These are phyloP conservation scores for Xylaria sp. DNA, from an alignment of 495 filamentous ascomycete genomes.

Conservation along the genomic window DNA sequence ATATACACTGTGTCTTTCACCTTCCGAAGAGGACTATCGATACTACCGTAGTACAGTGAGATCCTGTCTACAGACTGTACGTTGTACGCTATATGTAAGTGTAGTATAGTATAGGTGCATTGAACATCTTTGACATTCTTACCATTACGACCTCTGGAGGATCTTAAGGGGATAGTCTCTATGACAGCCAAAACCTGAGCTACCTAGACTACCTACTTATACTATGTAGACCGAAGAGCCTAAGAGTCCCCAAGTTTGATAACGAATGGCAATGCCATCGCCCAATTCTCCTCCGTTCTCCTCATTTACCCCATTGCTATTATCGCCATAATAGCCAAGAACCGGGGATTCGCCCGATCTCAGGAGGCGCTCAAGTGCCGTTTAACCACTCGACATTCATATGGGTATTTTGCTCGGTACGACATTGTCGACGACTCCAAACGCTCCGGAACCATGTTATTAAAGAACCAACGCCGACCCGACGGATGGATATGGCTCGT, in stretches of 20 bases:
- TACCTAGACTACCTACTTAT: background rate
- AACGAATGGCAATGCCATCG: background rate
- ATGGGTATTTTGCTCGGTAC: conserved; percentile 43
- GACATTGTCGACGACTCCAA: conserved; percentile 36
- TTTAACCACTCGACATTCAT: conserved; percentile 40
- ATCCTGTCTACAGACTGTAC: no score
- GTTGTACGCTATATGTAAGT: no score
- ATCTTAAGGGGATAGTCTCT: background rate
- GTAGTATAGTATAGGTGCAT: no score
- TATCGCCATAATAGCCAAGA: conserved; percentile 13
- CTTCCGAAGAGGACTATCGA: no score
- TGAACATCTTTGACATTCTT: no score
- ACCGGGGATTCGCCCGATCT: background rate
- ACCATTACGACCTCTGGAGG: background rate
- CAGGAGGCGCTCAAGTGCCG: conserved; percentile 39
- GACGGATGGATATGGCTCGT: background rate
- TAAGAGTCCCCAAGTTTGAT: background rate
- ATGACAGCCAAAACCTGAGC: background rate
- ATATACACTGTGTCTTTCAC: no score
- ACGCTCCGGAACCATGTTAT: conserved; percentile 36
- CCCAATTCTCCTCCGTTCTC: background rate
- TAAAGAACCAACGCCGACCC: conserved; percentile 31
- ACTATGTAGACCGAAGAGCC: background rate
- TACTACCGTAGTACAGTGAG: no score
- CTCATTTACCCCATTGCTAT: conserved; percentile 4